These are phyloP conservation scores for Oehlia diaphana DNA, from an alignment of 192 early-diverging fungal species.

Conservation along the genomic window DNA sequence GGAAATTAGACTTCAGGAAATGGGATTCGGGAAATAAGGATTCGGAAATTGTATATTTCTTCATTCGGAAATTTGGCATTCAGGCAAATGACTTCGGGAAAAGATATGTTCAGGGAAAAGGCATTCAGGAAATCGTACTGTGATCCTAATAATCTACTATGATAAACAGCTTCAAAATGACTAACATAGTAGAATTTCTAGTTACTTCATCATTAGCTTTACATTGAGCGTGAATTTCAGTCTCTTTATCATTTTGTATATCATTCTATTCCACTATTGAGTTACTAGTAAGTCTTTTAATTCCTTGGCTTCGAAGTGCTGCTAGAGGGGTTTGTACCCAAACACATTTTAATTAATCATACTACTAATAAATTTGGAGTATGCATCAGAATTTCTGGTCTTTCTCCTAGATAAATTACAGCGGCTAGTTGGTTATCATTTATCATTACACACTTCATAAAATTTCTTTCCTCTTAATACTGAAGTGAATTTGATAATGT, in stretches of 20 bases:
- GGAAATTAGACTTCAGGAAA: no score
- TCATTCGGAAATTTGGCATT: no score
- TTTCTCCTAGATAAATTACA: background rate
- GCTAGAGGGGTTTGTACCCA: background rate
- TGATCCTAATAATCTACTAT: slow-evolving; percentile 2
- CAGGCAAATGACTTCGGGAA: no score
- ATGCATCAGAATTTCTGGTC: background rate
- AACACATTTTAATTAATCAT: slow-evolving; percentile 12
- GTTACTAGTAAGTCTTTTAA: background rate
- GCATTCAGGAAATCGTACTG: no score
- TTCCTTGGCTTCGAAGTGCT: background rate
- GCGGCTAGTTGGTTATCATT: background rate
- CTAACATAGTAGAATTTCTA: background rate
- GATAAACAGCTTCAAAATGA: slow-evolving; percentile 8
- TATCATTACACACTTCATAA: slow-evolving; percentile 2
- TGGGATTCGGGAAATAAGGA: no score
- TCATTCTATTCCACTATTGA: background rate
- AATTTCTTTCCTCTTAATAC: background rate
- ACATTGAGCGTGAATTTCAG: no score
- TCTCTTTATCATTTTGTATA: background rate
- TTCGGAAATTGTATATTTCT: no score
- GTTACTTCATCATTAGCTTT: background rate
- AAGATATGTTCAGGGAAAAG: no score
- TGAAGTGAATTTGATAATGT: background rate
- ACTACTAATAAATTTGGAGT: background rate